Evolutionary conservation across 106 monocot species (phyloP).

Genomic region (Gastrodia elata): DNA sequence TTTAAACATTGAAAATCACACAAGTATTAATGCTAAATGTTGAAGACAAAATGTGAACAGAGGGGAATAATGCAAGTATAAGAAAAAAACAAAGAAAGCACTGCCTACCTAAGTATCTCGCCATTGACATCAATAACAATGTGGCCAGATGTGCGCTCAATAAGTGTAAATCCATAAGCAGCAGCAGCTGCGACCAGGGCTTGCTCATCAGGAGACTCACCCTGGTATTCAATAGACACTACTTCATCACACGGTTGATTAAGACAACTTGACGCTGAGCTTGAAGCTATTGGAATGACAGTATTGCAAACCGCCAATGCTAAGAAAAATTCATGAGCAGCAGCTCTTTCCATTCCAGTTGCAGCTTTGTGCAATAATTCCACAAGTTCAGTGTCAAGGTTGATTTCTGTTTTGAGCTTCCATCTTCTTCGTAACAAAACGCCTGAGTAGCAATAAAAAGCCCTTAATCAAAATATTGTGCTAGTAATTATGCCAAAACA

Average conservation of each 20-base stretch:
- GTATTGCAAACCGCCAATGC: constrained; percentile 94
- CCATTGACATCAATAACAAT: constrained; percentile 85
- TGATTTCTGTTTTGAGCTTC: constrained; percentile 53
- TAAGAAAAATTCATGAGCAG: constrained; percentile 91
- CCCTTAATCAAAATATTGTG: not conserved
- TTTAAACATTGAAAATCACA: constrained; percentile 16
- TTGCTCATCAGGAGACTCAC: constrained; percentile 98
- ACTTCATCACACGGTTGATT: constrained; percentile 37
- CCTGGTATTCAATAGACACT: constrained; percentile 72
- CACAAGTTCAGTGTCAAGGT: constrained; percentile 52
- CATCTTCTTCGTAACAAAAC: constrained; percentile 19
- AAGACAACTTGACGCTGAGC: constrained; percentile 19
- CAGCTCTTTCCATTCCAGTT: constrained; percentile 50
- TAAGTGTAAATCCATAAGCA: constrained; percentile 82
- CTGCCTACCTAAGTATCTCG: constrained; percentile 62
- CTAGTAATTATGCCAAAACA: not conserved
- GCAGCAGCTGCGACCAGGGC: constrained; percentile 88
- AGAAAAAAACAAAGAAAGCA: not conserved
- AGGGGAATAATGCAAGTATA: not conserved
- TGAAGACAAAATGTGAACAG: not conserved
- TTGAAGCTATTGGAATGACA: constrained; percentile 67
- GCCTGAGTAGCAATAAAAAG: constrained; percentile 31
- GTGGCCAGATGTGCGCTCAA: constrained; percentile 94
- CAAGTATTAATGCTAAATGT: not conserved
- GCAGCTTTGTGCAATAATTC: constrained; percentile 50